These are phyloP conservation scores for Casuarina glauca DNA, from an alignment of 306 rosid species.

Conservation along the genomic window DNA sequence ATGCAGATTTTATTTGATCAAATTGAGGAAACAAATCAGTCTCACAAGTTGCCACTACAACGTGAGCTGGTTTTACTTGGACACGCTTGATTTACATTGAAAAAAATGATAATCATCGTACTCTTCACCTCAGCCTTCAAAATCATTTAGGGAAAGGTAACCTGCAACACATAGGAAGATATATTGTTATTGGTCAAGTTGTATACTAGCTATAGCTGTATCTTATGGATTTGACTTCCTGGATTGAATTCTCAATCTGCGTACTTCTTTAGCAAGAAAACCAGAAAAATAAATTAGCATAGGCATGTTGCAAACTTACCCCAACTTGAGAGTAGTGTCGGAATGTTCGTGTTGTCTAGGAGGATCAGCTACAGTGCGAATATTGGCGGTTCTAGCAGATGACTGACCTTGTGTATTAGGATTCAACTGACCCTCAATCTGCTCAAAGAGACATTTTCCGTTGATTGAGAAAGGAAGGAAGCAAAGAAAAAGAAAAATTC, in stretches of 20 bases:
- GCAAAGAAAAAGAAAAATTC: neutral
- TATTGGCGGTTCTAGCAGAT: too few relatives aligned
- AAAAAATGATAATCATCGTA: neutral
- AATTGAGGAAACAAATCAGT: too few relatives aligned
- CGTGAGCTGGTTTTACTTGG: neutral
- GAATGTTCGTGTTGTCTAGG: too few relatives aligned
- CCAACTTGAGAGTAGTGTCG: too few relatives aligned
- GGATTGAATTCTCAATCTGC: too few relatives aligned
- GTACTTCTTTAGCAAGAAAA: neutral
- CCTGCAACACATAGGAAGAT: neutral
- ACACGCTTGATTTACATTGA: neutral
- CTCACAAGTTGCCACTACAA: too few relatives aligned
- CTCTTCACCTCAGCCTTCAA: neutral
- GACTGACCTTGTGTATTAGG: too few relatives aligned
- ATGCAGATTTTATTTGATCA: too few relatives aligned
- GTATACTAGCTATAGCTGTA: neutral
- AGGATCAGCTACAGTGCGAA: too few relatives aligned
- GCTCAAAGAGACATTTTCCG: too few relatives aligned
- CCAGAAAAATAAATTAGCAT: neutral
- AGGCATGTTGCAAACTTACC: constrained; percentile 6
- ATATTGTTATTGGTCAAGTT: neutral
- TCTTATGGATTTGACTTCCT: neutral
- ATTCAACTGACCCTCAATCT: too few relatives aligned
- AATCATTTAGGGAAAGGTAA: neutral
- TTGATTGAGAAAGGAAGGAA: neutral